A percentile compares a stretch with the other conserved stretches of the same genome.
Conservation (phyloP, 768 basidiomycete species). For the Thelephora aurantiotincta region DNA sequence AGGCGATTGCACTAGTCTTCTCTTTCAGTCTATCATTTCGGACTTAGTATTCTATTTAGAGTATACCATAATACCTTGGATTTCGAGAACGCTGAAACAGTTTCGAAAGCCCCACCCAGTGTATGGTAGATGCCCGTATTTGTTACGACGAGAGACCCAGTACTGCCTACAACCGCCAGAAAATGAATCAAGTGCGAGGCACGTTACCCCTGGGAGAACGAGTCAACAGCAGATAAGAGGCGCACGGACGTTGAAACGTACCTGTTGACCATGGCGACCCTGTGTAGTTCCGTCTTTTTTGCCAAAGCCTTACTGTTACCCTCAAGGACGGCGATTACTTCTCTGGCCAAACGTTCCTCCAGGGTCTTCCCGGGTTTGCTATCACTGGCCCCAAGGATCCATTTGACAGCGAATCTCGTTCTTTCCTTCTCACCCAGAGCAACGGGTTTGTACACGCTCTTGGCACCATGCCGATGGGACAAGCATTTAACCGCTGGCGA, state of each 20-base stretch:
- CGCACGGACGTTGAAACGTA: conserved; percentile 20
- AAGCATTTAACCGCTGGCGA: conserved; percentile 58
- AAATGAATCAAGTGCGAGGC: no score
- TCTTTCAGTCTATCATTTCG: not conserved
- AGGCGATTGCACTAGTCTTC: conserved; percentile 11
- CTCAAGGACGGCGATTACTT: conserved; percentile 60
- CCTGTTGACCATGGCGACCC: conserved; percentile 66
- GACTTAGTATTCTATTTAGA: not conserved
- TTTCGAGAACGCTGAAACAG: no score
- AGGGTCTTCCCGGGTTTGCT: conserved; percentile 38
- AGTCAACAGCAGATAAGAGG: not conserved
- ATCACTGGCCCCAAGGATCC: conserved; percentile 55
- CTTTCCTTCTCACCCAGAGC: conserved; percentile 76
- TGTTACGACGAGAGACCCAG: no score
- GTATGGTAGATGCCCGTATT: no score
- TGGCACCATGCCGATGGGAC: conserved; percentile 47
- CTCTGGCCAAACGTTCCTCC: conserved; percentile 63
- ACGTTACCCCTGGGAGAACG: not conserved
- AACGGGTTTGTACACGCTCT: conserved; percentile 49
- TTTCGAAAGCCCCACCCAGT: no score
- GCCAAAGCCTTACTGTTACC: conserved; percentile 43
- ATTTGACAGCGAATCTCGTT: conserved; percentile 49
- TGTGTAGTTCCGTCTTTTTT: conserved; percentile 50
- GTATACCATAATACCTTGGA: not conserved
- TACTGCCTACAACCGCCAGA: no score